phyloP scores from a whole-genome alignment of 768 basidiomycete species.

The Leccinum sublutescens region DNA sequence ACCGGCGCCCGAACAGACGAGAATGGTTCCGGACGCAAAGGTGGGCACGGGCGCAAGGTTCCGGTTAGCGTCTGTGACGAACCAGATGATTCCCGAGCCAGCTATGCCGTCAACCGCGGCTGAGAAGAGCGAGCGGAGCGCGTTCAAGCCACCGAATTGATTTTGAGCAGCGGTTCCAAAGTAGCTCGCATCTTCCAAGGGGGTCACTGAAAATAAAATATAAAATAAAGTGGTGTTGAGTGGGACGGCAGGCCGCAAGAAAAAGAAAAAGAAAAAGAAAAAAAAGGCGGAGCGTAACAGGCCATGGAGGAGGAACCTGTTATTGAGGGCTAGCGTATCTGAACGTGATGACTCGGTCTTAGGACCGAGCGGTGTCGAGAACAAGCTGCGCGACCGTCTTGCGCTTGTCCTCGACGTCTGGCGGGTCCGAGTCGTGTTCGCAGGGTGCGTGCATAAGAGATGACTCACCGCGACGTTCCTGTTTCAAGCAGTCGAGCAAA shows the following conservation, averaged over 20 bases:
- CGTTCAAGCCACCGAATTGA: conserved; percentile 61
- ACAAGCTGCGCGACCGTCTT: conserved; percentile 70
- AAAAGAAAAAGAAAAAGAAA: too few species aligned
- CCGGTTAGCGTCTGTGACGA: conserved; percentile 67
- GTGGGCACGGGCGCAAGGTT: conserved; percentile 78
- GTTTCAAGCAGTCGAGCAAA: conserved; percentile 72
- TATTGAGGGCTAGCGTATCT: conserved; percentile 96
- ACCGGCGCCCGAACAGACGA: conserved; percentile 60
- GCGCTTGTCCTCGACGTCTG: conserved; percentile 57
- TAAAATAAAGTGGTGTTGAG: not conserved
- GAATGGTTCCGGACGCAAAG: conserved; percentile 84
- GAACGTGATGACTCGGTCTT: conserved; percentile 66
- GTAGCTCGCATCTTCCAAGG: conserved; percentile 25
- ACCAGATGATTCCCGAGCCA: conserved; percentile 83
- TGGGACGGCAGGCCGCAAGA: too few species aligned
- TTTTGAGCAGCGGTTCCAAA: conserved; percentile 24
- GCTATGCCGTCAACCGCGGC: conserved; percentile 78
- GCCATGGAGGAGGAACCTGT: conserved; percentile 87
- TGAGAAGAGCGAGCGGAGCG: conserved; percentile 73
- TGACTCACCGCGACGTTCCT: conserved; percentile 64
- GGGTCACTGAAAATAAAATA: conserved; percentile 12
- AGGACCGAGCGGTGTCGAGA: conserved; percentile 58
- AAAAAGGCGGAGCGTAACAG: conserved; percentile 78
- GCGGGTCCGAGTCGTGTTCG: not conserved
- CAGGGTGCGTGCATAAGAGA: not conserved